A percentile compares a stretch with the other conserved stretches of the same genome.
Conservation (phyloP, 1,139 yeast genomes). For the Candida freyschussii region DNA sequence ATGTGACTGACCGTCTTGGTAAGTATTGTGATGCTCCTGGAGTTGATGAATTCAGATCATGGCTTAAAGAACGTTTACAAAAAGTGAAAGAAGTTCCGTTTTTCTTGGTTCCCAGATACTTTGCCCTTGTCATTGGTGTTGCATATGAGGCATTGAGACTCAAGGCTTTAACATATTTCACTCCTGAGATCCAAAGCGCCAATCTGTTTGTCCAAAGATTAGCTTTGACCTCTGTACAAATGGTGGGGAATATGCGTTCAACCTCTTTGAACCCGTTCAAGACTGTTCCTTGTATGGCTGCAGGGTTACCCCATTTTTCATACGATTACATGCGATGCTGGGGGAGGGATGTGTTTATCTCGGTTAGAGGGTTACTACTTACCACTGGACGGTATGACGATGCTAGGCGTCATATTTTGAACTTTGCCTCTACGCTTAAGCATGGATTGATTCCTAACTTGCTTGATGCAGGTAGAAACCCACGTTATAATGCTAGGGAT, state of each 20-base stretch:
- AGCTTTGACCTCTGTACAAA: conserved; percentile 80
- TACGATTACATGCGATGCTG: conserved; percentile 92
- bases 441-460: conserved; percentile 94
- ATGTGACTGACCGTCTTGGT: conserved; percentile 56
- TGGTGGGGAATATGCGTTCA: conserved; percentile 71
- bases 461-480: conserved; percentile 88
- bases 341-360: conserved; percentile 95
- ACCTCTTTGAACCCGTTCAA: conserved; percentile 70
- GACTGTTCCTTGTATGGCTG: conserved; percentile 76
- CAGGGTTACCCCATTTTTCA: conserved; percentile 94
- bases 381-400: conserved; percentile 75
- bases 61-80: conserved; percentile 68
- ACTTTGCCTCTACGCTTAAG: conserved; percentile 86
- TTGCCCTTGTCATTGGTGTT: conserved; percentile 72
- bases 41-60: conserved; percentile 49
- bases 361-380: conserved; percentile 75
- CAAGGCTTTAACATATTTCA: conserved; percentile 57
- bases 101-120: conserved; percentile 80
- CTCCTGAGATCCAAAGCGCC: conserved; percentile 49
- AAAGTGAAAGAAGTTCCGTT: conserved; percentile 66
- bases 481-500: conserved; percentile 93
- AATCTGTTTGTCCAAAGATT: conserved; percentile 75
- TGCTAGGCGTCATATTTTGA: conserved; percentile 76
- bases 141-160: conserved; percentile 78
- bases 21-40: conserved; percentile 46